Evolutionary conservation across 371 early-diverging fungal species (phyloP).

Genomic region (Actinomucor elegans): DNA sequence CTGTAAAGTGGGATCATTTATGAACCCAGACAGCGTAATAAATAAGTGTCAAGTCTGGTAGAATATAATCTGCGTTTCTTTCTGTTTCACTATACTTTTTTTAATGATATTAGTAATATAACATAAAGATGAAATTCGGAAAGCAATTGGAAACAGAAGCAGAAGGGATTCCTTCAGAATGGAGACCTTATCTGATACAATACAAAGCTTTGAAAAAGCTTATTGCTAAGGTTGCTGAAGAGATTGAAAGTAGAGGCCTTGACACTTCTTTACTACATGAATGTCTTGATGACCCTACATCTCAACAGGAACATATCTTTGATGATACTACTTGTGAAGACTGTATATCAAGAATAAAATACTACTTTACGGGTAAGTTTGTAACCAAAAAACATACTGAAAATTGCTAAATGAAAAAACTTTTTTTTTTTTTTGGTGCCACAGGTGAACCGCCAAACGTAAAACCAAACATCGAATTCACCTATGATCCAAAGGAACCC

Average conservation of each 20-base stretch:
- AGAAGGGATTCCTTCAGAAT: slow-evolving; percentile 65
- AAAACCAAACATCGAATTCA: slow-evolving; percentile 44
- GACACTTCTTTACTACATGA: slow-evolving; percentile 52
- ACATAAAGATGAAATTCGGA: slow-evolving; percentile 68
- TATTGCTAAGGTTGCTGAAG: slow-evolving; percentile 65
- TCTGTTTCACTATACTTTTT: neutral
- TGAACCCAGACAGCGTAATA: slow-evolving; percentile 57
- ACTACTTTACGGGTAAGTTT: slow-evolving; percentile 54
- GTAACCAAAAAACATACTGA: neutral
- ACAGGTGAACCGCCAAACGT: slow-evolving; percentile 46
- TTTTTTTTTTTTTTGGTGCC: neutral
- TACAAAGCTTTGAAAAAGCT: slow-evolving; percentile 68
- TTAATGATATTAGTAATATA: slow-evolving; percentile 2
- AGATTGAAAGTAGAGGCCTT: slow-evolving; percentile 62
- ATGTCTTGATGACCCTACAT: slow-evolving; percentile 34
- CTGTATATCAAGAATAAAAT: slow-evolving; percentile 42
- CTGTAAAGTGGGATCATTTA: slow-evolving; percentile 52
- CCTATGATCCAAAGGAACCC: slow-evolving; percentile 29
- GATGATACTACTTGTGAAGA: too few species aligned
- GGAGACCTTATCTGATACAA: slow-evolving; percentile 69
- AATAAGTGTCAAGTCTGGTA: slow-evolving; percentile 57
- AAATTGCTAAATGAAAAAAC: too few species aligned
- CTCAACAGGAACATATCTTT: too few species aligned
- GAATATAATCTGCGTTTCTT: slow-evolving; percentile 2
- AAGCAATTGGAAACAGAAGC: slow-evolving; percentile 68